phyloP scores from a whole-genome alignment of 495 filamentous ascomycete species.

The Lepraria neglecta region DNA sequence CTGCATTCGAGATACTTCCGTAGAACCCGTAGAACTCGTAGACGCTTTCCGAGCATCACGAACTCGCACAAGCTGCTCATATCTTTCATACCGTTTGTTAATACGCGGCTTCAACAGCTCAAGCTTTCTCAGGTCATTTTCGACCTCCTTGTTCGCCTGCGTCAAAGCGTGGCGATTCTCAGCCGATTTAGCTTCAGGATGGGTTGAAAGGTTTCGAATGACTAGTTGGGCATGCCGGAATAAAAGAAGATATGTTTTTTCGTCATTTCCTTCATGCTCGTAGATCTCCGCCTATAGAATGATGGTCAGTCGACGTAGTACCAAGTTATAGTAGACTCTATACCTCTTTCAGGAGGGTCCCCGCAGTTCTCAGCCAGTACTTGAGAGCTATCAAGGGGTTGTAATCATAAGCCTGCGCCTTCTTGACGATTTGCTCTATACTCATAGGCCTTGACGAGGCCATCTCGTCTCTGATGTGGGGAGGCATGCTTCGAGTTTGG shows the following conservation, averaged over 20 bases:
- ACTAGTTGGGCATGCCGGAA: slow-evolving; percentile 74
- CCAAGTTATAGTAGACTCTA: neutral
- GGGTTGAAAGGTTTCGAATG: slow-evolving; percentile 51
- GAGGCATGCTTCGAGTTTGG: slow-evolving; percentile 21
- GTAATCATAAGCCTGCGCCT: slow-evolving; percentile 73
- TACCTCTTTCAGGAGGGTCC: slow-evolving; percentile 74
- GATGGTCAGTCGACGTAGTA: neutral
- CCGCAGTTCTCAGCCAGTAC: slow-evolving; percentile 76
- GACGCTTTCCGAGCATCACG: slow-evolving; percentile 37
- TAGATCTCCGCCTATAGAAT: slow-evolving; percentile 62
- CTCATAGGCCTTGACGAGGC: slow-evolving; percentile 51
- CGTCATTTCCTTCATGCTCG: slow-evolving; percentile 73
- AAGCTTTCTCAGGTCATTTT: slow-evolving; percentile 48
- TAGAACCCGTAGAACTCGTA: slow-evolving; percentile 21
- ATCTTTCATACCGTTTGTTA: slow-evolving; percentile 56
- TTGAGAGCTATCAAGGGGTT: slow-evolving; percentile 63
- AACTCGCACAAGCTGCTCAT: slow-evolving; percentile 49
- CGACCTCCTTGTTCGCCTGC: slow-evolving; percentile 49
- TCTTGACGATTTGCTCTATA: slow-evolving; percentile 62
- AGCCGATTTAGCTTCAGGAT: slow-evolving; percentile 50
- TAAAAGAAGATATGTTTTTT: slow-evolving; percentile 80
- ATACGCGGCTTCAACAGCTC: slow-evolving; percentile 63
- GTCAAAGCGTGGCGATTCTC: slow-evolving; percentile 43
- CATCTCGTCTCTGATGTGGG: slow-evolving; percentile 14
- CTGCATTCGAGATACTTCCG: slow-evolving; percentile 1